Base-by-base conservation (phyloP, 2,329 filamentous ascomycete genomes). In the Trichoderma endophyticum region DNA sequence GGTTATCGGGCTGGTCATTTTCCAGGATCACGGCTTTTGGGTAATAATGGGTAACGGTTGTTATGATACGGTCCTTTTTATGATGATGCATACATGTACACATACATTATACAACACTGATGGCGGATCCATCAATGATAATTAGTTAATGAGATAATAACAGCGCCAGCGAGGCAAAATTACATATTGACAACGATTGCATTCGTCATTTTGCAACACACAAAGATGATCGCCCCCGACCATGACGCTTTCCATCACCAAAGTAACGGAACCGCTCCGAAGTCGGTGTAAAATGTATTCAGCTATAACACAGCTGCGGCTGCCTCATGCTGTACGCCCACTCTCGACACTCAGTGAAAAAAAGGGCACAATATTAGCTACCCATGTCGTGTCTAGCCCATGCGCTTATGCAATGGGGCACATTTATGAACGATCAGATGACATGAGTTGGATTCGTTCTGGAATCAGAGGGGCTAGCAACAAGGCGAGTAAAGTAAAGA, bases 91-190 rank as follows among this genome's bases (percentile, higher is more conserved):
- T 32, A 54, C 48, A 70, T 30, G 48, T 61, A 30, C 61, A 62
- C 28, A 70, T 51, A 48, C 36, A 64, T 18, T 24, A 64, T 65
- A 70, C 32, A 60, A 62, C 15, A 62, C 21, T 26, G 36, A 34
- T 67, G 54, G 63, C 8, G 30, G 9, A 36, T 48, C 30, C 26
- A 62, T 36, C 24, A 14, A 36, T n/a, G 36, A 39, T 61, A 61
- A 34, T 61, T 61, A 69, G 54, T 61, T 69, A 61, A 69, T 70
- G 57, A 39, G 12, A 70, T 60, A 60, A 61, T 61, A 57, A 70
- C 57, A 51, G 66, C 66, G 66, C 66, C 66, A 70, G 36, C 66
- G 66, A 70, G 66, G 66, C 66, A 62, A 68, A 48, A 12, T 24
- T 14, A 51, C n/a, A n/a, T 9, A 43, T 61, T 36, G 15, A 34